phyloP scores from a whole-genome alignment of 1,284 basidiomycete species.

The Agroathelia rolfsii region DNA sequence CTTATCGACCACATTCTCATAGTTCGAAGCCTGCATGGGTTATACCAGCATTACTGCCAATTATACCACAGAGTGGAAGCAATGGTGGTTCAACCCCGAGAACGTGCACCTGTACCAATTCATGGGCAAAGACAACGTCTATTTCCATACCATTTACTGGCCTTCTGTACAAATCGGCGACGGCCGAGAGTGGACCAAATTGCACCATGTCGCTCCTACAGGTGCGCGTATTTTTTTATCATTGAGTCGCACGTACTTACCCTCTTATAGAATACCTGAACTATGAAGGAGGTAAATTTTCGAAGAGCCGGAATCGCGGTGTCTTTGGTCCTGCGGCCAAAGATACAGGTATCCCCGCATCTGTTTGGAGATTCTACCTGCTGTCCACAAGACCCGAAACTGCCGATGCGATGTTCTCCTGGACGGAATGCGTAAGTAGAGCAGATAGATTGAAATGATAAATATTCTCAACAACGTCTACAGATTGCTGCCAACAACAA shows the following conservation, averaged over 20 bases:
- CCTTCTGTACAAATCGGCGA: constrained; percentile 88
- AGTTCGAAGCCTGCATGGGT: constrained; percentile 98
- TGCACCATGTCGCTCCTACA: constrained; percentile 93
- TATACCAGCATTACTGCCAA: constrained; percentile 97
- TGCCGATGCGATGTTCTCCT: constrained; percentile 93
- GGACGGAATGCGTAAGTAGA: constrained; percentile 80
- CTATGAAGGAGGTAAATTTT: constrained; percentile 99
- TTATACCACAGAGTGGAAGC: constrained; percentile 90
- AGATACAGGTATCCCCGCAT: constrained; percentile 86
- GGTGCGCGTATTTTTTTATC: constrained; percentile 35
- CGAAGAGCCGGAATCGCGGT: constrained; percentile 93
- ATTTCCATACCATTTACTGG: constrained; percentile 97
- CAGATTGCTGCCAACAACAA: constrained; percentile 91
- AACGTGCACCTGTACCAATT: constrained; percentile 95
- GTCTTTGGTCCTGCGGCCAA: constrained; percentile 95
- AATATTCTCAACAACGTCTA: constrained; percentile 1
- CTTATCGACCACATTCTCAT: constrained; percentile 9
- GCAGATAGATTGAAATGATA: too few relatives aligned
- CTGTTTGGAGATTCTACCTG: constrained; percentile 97
- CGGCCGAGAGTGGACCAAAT: constrained; percentile 85
- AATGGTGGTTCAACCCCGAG: constrained; percentile 96
- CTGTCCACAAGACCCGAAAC: constrained; percentile 91
- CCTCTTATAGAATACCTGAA: constrained; percentile 81
- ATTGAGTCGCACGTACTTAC: background rate
- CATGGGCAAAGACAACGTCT: constrained; percentile 98